Evolutionary conservation across 495 filamentous ascomycete genomes (phyloP), one percentile per base, ranked within the genome.

Genomic region (Physcia stellaris): DNA sequence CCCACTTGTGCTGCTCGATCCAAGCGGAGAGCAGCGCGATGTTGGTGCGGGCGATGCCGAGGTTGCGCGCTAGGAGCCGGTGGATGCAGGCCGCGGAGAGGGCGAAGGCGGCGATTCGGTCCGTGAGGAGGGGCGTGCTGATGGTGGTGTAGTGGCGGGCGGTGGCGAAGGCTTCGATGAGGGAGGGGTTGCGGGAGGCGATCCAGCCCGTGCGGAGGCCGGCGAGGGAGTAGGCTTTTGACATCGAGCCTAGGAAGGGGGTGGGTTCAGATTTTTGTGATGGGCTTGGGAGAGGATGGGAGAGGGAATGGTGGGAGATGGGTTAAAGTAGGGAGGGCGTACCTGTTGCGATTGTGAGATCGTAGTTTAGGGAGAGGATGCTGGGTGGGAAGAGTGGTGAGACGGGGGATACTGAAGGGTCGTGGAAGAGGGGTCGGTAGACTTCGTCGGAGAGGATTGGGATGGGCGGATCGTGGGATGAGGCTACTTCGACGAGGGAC

Each of bases 61-160:
- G 55, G 48, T 93, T 94, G 0, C 86, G 65, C 12, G 52, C 53
- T 17, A 93, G 56, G 12, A 95, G 60, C 15, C 64, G 62, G 17
- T 80, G 69, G n/a, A 86, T 63, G 10, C 81, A 78, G 10, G 64
- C 52, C 10, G 59, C 57, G 7, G 68, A 68, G 3, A 92, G 62
- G 1, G 87, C 84, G 46, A 75, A 86, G 32, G 74, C 67, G 6
- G 86, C 86, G 11, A 94, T 66, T 24, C 71, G 70, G 51, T 93
- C 84, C 55, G 88, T 85, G 12, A 94, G 61, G 56, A 83, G 79
- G 26, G 75, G 78, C 0, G 93, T 84, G 19, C 79, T 82, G 47
- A 92, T 94, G 9, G 78, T 83, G 3, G 85, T 90, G 63, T 87
- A 94, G 54, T 93, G 75, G 16, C 86, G 66, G 1, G 79, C 75